Percentiles rank a stretch among this genome's conserved stretches.
Conservation (phyloP, 2,329 filamentous ascomycete genomes). For the Claviceps arundinis region DNA sequence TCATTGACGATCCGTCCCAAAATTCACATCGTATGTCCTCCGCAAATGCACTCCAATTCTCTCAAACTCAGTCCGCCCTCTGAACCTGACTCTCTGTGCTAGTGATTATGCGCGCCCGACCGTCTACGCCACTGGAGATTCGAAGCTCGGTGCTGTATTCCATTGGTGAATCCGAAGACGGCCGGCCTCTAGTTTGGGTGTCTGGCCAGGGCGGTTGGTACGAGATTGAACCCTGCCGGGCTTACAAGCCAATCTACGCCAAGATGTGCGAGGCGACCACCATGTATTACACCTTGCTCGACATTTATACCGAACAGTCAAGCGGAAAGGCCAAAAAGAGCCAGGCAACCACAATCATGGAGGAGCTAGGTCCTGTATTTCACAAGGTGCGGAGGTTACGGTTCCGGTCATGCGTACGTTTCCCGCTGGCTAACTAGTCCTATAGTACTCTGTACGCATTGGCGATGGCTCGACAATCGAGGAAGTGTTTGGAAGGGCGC, state of each 20-base stretch:
- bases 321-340: conserved; percentile 17
- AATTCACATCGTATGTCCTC: conserved; percentile 22
- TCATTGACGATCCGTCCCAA: conserved; percentile 32
- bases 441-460: conserved; percentile 35
- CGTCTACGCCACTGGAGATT: conserved; percentile 36
- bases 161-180: conserved; percentile 37
- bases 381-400: conserved; percentile 10
- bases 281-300: conserved; percentile 49
- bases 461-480: conserved; percentile 39
- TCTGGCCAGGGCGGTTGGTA: conserved; percentile 49
- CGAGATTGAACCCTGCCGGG: conserved; percentile 44
- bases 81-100: neutral
- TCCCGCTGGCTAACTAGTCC: neutral
- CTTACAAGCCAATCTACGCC: conserved; percentile 42
- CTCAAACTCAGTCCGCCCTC: too few species aligned
- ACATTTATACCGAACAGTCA: conserved; percentile 33
- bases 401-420: neutral
- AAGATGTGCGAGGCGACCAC: conserved; percentile 50
- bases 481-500: conserved; percentile 33
- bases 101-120: conserved; percentile 21
- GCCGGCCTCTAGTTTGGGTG: conserved; percentile 51
- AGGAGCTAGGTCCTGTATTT: conserved; percentile 19
- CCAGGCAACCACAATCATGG: conserved; percentile 17
- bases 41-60: neutral
- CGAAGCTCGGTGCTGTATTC: conserved; percentile 35